These are phyloP conservation scores for Immersiporthe knoxdaviesiana DNA, from an alignment of 2,329 filamentous ascomycete species.

Conservation along the genomic window DNA sequence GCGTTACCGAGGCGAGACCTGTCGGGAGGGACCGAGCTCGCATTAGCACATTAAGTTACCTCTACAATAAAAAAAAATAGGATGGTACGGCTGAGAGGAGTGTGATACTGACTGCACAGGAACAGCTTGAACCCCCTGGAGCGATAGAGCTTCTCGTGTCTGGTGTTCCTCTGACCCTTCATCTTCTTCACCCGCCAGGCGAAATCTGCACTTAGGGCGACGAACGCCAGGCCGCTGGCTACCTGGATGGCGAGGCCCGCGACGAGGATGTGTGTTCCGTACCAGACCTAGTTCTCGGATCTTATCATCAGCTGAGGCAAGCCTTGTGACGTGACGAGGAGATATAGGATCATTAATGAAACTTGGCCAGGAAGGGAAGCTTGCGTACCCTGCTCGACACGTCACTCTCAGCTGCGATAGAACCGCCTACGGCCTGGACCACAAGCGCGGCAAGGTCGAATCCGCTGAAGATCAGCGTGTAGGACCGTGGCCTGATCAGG, in stretches of 20 bases:
- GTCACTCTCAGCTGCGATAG: slow-evolving; percentile 35
- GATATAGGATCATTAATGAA: neutral
- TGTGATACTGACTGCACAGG: neutral
- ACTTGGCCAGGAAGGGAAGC: neutral
- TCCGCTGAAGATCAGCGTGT: slow-evolving; percentile 39
- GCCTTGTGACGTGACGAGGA: slow-evolving; percentile 31
- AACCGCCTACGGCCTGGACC: slow-evolving; percentile 49
- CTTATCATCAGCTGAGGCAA: slow-evolving; percentile 35
- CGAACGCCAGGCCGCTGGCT: slow-evolving; percentile 45
- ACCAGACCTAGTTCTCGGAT: slow-evolving; percentile 34
- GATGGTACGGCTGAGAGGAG: too few species aligned
- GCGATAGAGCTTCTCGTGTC: slow-evolving; percentile 3
- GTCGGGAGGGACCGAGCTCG: slow-evolving; percentile 11
- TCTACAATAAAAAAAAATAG: neutral
- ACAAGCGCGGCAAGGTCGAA: slow-evolving; percentile 49
- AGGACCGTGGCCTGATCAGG: slow-evolving; percentile 30
- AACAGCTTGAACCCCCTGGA: slow-evolving; percentile 5
- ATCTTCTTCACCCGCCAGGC: slow-evolving; percentile 7
- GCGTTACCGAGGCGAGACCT: slow-evolving; percentile 40
- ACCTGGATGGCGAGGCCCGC: slow-evolving; percentile 51
- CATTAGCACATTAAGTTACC: neutral
- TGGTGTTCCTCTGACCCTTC: slow-evolving; percentile 7
- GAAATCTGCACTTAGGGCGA: slow-evolving; percentile 2
- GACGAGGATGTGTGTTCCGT: slow-evolving; percentile 42
- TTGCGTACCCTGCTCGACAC: neutral